These are phyloP conservation scores for Beauveria varroae DNA, from an alignment of 2,329 filamentous ascomycete species.

Conservation along the genomic window DNA sequence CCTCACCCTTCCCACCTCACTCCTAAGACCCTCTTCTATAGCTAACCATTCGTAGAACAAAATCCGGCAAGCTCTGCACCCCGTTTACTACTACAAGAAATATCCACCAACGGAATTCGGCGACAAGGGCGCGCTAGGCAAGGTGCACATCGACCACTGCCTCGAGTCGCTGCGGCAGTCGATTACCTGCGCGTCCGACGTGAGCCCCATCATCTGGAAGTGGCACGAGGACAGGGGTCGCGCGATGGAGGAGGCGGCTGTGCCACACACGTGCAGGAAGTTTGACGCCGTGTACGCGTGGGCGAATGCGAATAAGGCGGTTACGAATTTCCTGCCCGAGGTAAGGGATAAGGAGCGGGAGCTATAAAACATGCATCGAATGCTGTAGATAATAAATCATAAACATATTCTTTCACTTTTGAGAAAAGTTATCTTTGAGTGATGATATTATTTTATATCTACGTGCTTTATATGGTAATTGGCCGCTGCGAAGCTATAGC, in stretches of 20 bases:
- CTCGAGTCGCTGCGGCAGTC: constrained; percentile 45
- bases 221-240: constrained; percentile 35
- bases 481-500: no score
- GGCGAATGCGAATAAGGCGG: constrained; percentile 28
- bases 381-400: no score
- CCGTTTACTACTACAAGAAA: no score
- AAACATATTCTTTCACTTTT: no score
- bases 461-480: no score
- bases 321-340: constrained; percentile 1
- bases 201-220: constrained; percentile 47
- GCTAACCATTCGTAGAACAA: no score
- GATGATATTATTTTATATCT: no score
- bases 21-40: constrained; percentile 31
- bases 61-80: no score
- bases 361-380: no score
- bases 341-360: no score
- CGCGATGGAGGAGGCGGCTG: constrained; percentile 45
- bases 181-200: constrained; percentile 45
- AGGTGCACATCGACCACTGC: constrained; percentile 38
- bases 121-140: constrained; percentile 28
- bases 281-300: constrained; percentile 43
- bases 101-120: no score
- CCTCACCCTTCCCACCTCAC: constrained; percentile 34
- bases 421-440: no score
- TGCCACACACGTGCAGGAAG: constrained; percentile 44